Conservation (phyloP, 2,329 filamentous ascomycete species). For the Trichophyton equinum region DNA sequence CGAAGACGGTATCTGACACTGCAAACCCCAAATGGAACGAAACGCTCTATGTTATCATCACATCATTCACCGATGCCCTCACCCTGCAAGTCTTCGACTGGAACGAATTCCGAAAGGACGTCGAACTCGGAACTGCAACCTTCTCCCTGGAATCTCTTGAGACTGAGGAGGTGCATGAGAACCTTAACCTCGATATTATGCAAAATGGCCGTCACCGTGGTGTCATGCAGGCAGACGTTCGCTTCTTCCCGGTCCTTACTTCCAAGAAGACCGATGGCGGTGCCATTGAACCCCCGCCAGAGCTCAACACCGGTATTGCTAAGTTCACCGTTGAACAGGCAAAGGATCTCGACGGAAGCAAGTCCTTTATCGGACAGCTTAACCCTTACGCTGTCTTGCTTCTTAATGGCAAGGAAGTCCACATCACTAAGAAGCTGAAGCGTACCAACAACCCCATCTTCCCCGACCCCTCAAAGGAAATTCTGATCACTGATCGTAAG, state of each 20-base stretch:
- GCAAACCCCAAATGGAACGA: conserved; percentile 89
- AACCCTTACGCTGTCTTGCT: conserved; percentile 83
- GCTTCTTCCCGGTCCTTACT: conserved; percentile 89
- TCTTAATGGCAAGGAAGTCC: conserved; percentile 83
- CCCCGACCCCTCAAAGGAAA: conserved; percentile 82
- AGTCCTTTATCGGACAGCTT: conserved; percentile 80
- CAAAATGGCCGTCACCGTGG: conserved; percentile 75
- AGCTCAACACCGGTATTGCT: conserved; percentile 85
- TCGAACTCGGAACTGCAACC: conserved; percentile 76
- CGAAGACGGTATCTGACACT: conserved; percentile 76
- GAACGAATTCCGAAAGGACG: conserved; percentile 94
- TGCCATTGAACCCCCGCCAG: conserved; percentile 65
- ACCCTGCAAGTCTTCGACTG: conserved; percentile 80
- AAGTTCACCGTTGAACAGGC: conserved; percentile 90
- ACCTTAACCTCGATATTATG: conserved; percentile 71
- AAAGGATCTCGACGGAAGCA: conserved; percentile 85
- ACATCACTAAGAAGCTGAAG: conserved; percentile 83
- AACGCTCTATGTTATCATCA: conserved; percentile 89
- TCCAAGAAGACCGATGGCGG: conserved; percentile 57
- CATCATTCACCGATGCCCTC: conserved; percentile 75
- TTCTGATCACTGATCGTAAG: conserved; percentile 88
- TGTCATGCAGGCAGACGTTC: conserved; percentile 65
- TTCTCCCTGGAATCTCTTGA: conserved; percentile 78
- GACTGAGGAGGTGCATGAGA: conserved; percentile 64
- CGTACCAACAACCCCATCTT: conserved; percentile 96